A percentile compares a stretch with the other conserved stretches of the same genome.
Evolutionary conservation across 192 early-diverging fungal genomes (phyloP).

Genomic region (Tieghemiomyces parasiticus): DNA sequence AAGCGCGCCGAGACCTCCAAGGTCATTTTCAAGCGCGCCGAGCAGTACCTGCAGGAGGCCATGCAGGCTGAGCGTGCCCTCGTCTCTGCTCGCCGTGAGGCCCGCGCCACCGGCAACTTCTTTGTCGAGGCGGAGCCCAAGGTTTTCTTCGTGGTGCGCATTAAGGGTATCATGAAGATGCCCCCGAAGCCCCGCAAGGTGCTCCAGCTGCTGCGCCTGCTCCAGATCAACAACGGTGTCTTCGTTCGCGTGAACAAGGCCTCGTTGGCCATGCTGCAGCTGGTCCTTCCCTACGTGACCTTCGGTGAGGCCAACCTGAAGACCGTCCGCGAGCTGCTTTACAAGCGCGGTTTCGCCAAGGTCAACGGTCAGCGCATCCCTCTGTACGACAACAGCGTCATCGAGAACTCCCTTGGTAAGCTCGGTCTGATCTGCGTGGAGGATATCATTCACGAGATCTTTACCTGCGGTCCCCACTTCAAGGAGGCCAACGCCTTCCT

Average conservation of each 20-base stretch:
- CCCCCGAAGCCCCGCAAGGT: slow-evolving; percentile 99
- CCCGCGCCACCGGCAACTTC: slow-evolving; percentile 79
- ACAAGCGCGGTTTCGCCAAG: slow-evolving; percentile 99
- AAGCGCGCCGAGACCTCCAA: slow-evolving; percentile 55
- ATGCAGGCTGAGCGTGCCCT: slow-evolving; percentile 72
- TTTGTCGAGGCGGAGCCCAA: slow-evolving; percentile 93
- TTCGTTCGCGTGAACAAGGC: slow-evolving; percentile 94
- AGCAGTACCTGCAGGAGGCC: slow-evolving; percentile 98
- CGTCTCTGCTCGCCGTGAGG: slow-evolving; percentile 84
- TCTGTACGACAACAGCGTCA: slow-evolving; percentile 90
- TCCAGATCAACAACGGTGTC: slow-evolving; percentile 98
- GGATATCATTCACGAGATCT: slow-evolving; percentile 97
- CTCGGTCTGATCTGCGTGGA: slow-evolving; percentile 95
- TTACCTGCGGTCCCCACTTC: slow-evolving; percentile 95
- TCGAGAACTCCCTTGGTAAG: slow-evolving; percentile 83
- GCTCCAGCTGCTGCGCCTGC: slow-evolving; percentile 94
- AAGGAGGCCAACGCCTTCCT: slow-evolving; percentile 97
- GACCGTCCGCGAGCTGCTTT: slow-evolving; percentile 96
- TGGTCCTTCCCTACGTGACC: slow-evolving; percentile 91
- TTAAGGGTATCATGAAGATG: slow-evolving; percentile 99
- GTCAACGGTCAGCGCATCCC: slow-evolving; percentile 94
- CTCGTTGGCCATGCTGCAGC: slow-evolving; percentile 93
- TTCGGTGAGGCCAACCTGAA: slow-evolving; percentile 95
- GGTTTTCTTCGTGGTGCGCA: slow-evolving; percentile 95
- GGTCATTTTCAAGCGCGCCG: slow-evolving; percentile 98